These are phyloP conservation scores for Pseudomonodictys pantanalensis DNA, from an alignment of 495 filamentous ascomycete genomes.

Conservation along the genomic window DNA sequence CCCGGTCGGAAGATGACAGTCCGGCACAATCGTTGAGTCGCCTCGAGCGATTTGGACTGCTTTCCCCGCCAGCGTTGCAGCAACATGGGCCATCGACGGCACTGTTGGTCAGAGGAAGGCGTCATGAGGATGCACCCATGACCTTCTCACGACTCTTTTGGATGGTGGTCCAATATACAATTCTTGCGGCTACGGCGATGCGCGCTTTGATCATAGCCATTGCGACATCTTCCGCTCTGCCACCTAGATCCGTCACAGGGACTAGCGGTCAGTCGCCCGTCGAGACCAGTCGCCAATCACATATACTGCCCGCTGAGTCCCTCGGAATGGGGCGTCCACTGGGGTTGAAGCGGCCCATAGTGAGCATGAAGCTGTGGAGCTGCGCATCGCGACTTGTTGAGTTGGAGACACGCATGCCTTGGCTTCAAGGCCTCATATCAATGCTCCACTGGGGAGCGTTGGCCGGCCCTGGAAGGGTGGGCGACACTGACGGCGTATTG, in stretches of 20 bases:
- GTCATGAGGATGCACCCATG: conserved; percentile 11
- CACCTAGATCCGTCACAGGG: conserved; percentile 43
- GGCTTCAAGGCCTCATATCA: conserved; percentile 69
- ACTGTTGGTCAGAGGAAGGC: conserved; percentile 7
- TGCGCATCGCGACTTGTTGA: conserved; percentile 67
- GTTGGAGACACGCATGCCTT: conserved; percentile 77
- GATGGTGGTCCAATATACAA: conserved; percentile 65
- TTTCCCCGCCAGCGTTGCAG: conserved; percentile 22
- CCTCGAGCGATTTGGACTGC: conserved; percentile 42
- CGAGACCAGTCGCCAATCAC: conserved; percentile 28
- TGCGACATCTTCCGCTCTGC: conserved; percentile 52
- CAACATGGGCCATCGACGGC: conserved; percentile 16
- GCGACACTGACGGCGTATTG: conserved; percentile 69
- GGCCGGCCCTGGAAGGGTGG: conserved; percentile 68
- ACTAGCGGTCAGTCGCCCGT: conserved; percentile 30
- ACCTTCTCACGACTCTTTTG: conserved; percentile 57
- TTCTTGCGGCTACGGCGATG: conserved; percentile 61
- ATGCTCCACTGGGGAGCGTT: conserved; percentile 70
- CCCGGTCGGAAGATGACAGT: conserved; percentile 18
- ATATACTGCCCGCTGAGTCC: conserved; percentile 10
- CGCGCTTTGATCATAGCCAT: conserved; percentile 59
- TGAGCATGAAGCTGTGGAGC: conserved; percentile 69
- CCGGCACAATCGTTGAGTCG: conserved; percentile 26
- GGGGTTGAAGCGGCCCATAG: conserved; percentile 61
- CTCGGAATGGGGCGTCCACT: conserved; percentile 13